Percentiles rank a stretch among this genome's conserved stretches.
Conservation (phyloP, 2,329 filamentous ascomycete species). For the Cadophora sp. region DNA sequence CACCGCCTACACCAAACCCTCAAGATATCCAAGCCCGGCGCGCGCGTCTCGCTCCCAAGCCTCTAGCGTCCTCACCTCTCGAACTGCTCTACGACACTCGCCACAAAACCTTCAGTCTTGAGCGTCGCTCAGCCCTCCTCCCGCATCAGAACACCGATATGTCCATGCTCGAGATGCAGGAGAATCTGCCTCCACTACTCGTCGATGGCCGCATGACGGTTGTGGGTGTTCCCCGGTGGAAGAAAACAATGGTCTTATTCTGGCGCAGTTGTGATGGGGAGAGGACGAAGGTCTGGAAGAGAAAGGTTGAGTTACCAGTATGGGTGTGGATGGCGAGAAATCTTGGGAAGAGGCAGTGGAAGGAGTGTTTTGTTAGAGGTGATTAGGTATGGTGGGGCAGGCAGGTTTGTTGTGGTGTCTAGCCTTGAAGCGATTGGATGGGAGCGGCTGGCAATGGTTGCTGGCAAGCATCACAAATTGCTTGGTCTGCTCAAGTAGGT, state of each 20-base stretch:
- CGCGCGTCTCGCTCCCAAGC: background rate
- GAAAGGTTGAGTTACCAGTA: slow-evolving; percentile 19
- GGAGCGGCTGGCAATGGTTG: background rate
- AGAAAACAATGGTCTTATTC: slow-evolving; percentile 21
- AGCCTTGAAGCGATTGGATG: slow-evolving; percentile 7
- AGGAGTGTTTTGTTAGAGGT: slow-evolving; percentile 23
- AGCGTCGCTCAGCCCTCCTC: slow-evolving; percentile 24
- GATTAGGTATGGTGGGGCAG: background rate
- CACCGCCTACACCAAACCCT: background rate
- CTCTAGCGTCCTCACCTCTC: slow-evolving; percentile 6
- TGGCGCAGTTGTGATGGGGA: slow-evolving; percentile 25
- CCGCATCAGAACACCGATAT: background rate
- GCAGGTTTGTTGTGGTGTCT: background rate
- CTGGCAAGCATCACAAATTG: no score
- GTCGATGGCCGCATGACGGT: slow-evolving; percentile 31
- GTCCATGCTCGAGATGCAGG: slow-evolving; percentile 23
- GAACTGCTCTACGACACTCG: slow-evolving; percentile 34
- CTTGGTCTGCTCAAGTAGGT: no score
- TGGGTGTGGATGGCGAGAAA: slow-evolving; percentile 26
- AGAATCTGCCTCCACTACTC: slow-evolving; percentile 30
- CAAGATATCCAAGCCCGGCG: background rate
- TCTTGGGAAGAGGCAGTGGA: slow-evolving; percentile 18
- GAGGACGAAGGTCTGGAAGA: slow-evolving; percentile 21
- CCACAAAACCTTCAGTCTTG: slow-evolving; percentile 24
- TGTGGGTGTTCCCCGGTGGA: slow-evolving; percentile 26